A percentile compares a stretch with the other conserved stretches of the same genome.
Conservation (phyloP, 345 rosid species). For the Ceriops decandra region DNA sequence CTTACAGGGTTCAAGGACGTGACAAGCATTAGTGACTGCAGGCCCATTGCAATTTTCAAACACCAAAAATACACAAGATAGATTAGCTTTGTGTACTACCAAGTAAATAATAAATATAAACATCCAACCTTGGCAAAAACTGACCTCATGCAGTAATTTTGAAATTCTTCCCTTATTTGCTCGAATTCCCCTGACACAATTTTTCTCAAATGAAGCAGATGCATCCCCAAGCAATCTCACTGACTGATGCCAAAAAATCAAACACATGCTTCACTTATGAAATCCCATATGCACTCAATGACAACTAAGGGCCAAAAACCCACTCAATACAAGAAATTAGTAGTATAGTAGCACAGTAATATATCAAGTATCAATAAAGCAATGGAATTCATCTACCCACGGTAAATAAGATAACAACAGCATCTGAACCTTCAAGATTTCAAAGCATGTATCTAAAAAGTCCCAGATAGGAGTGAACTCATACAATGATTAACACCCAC, state of each 20-base stretch:
- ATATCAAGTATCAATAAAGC: too few species aligned
- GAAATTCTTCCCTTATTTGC: constrained; percentile 86
- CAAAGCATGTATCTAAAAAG: not conserved
- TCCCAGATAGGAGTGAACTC: not conserved
- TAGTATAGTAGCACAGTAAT: not conserved
- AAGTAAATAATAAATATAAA: not conserved
- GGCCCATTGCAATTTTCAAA: constrained; percentile 21
- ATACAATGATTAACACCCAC: not conserved
- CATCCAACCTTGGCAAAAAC: constrained; percentile 13
- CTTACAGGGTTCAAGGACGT: constrained; percentile 97
- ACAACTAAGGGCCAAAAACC: not conserved
- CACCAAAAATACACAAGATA: constrained; percentile 16
- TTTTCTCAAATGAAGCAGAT: constrained; percentile 90
- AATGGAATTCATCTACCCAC: too few species aligned
- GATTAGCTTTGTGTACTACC: constrained; percentile 2
- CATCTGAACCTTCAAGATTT: not conserved
- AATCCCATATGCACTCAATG: not conserved
- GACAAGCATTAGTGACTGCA: constrained; percentile 97
- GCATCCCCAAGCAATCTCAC: constrained; percentile 88
- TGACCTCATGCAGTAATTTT: constrained; percentile 84
- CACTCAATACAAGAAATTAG: not conserved
- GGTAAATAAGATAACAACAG: too few species aligned
- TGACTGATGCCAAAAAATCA: constrained; percentile 43
- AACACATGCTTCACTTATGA: not conserved
- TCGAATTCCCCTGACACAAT: constrained; percentile 83